phyloP scores from a whole-genome alignment of 345 rosid species.

The Passiflora organensis region DNA sequence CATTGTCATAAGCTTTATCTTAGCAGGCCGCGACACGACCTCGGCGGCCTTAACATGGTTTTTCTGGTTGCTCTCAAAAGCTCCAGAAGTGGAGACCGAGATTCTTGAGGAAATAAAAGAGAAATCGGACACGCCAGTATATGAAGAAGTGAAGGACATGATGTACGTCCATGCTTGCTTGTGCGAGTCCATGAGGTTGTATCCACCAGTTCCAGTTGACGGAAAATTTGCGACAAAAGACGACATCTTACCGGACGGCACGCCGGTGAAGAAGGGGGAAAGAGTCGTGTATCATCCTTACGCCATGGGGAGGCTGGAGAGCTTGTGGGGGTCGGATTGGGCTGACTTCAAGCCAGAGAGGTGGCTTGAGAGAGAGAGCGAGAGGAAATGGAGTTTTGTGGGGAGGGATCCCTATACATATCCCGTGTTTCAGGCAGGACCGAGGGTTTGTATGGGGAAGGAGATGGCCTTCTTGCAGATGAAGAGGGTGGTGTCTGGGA shows the following conservation, averaged over 20 bases:
- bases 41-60: conserved; percentile 80
- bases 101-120: conserved; percentile 39
- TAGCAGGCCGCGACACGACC: conserved; percentile 68
- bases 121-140: conserved; percentile 13
- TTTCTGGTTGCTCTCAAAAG: conserved; percentile 48
- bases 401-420: conserved; percentile 20
- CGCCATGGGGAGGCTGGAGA: conserved; percentile 27
- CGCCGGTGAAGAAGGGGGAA: conserved; percentile 38
- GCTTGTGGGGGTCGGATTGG: conserved; percentile 25
- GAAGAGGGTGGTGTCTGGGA: conserved; percentile 29
- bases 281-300: conserved; percentile 35
- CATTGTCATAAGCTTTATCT: conserved; percentile 56
- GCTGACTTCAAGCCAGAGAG: conserved; percentile 25
- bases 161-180: conserved; percentile 37
- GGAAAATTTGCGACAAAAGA: conserved; percentile 22
- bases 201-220: conserved; percentile 68
- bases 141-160: conserved; percentile 33
- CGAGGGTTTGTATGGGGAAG: conserved; percentile 27
- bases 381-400: conserved; percentile 30
- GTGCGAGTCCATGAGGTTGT: conserved; percentile 52
- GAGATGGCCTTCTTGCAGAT: conserved; percentile 31
- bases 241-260: conserved; percentile 46
- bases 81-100: conserved; percentile 34
- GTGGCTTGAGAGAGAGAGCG: conserved; percentile 24
- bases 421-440: conserved; percentile 31